Conservation (phyloP, 306 rosid genomes). For the Ormosia emarginata region DNA sequence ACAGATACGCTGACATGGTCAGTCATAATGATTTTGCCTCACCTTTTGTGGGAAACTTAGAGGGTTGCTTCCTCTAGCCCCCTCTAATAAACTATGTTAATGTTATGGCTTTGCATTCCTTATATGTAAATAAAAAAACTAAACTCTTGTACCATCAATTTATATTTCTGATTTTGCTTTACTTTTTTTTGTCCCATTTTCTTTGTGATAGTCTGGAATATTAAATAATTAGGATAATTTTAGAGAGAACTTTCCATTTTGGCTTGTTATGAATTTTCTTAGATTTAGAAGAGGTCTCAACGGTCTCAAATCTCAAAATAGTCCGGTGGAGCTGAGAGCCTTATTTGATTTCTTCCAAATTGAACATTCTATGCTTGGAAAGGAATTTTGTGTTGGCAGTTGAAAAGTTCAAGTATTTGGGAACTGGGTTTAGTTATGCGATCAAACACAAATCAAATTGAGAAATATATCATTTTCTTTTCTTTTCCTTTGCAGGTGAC, state of each 20-base stretch:
- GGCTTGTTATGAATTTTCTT: neutral
- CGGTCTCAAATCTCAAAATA: neutral
- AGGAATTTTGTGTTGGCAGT: neutral
- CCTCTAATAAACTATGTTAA: neutral
- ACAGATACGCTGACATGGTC: slow-evolving; percentile 23
- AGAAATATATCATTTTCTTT: neutral
- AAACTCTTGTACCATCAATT: neutral
- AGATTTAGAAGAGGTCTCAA: slow-evolving; percentile 21
- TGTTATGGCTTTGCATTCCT: neutral
- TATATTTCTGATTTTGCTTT: neutral
- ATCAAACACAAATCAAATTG: neutral
- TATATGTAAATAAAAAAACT: neutral
- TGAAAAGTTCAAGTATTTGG: slow-evolving; percentile 16
- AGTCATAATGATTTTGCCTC: neutral
- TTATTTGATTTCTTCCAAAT: slow-evolving; percentile 12
- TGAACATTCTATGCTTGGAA: slow-evolving; percentile 20
- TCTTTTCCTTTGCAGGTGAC: neutral
- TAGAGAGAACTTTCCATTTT: neutral
- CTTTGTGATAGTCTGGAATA: neutral
- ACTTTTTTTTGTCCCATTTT: neutral
- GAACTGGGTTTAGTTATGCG: neutral
- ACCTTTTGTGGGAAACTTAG: slow-evolving; percentile 14
- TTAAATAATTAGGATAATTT: neutral
- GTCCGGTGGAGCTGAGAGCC: neutral
- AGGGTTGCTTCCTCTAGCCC: neutral